Conservation (phyloP, 2,329 filamentous ascomycete species). For the Ophiostoma sp. region DNA sequence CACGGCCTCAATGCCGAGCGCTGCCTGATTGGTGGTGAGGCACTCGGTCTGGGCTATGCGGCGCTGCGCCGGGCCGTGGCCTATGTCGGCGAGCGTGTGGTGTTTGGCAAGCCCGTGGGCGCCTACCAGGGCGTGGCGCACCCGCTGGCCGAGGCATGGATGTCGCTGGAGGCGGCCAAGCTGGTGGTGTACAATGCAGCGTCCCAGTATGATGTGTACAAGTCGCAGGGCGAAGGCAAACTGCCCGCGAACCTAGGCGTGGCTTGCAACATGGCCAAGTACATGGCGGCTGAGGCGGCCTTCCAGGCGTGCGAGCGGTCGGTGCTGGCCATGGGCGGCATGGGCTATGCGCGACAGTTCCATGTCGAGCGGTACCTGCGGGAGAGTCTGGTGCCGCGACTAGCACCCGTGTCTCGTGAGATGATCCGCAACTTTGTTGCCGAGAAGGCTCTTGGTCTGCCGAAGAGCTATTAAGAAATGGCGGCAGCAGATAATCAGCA, state of each 20-base stretch:
- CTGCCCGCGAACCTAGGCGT: slow-evolving; percentile 58
- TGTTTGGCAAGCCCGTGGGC: slow-evolving; percentile 66
- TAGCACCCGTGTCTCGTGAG: slow-evolving; percentile 66
- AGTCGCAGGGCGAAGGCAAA: background rate
- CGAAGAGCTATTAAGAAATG: slow-evolving; percentile 61
- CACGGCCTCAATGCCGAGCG: slow-evolving; percentile 80
- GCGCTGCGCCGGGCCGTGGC: slow-evolving; percentile 61
- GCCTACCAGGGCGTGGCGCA: slow-evolving; percentile 67
- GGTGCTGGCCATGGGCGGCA: slow-evolving; percentile 60
- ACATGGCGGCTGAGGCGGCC: slow-evolving; percentile 65
- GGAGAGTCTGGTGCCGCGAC: slow-evolving; percentile 64
- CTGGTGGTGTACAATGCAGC: slow-evolving; percentile 66
- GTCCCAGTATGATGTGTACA: slow-evolving; percentile 55
- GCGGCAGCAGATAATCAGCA: background rate
- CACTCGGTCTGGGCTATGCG: slow-evolving; percentile 76
- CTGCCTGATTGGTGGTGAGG: slow-evolving; percentile 75
- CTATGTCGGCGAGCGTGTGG: slow-evolving; percentile 66
- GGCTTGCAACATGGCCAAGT: slow-evolving; percentile 70
- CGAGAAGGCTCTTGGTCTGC: slow-evolving; percentile 66
- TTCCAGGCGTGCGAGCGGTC: slow-evolving; percentile 63
- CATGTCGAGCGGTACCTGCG: slow-evolving; percentile 66
- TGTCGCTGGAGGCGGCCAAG: slow-evolving; percentile 65
- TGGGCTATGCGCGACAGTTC: slow-evolving; percentile 66
- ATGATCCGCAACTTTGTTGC: slow-evolving; percentile 76
- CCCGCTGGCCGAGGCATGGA: slow-evolving; percentile 65